These are phyloP conservation scores for Chlamydomonas schloesseri DNA, from an alignment of 139 green algal species.

Conservation along the genomic window DNA sequence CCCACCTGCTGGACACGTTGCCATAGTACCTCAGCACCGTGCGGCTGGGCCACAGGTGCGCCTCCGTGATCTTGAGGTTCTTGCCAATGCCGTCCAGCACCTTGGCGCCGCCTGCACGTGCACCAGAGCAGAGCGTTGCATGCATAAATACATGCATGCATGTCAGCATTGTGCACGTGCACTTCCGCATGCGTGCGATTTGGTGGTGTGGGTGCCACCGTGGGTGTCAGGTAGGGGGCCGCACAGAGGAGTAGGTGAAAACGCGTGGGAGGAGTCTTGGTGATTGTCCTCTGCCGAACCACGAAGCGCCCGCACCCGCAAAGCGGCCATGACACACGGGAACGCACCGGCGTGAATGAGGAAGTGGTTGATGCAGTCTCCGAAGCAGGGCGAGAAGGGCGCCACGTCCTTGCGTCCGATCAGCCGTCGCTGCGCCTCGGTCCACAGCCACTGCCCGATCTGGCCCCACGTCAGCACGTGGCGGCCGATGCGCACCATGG, in stretches of 20 bases:
- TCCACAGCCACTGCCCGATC: neutral
- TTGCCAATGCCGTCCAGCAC: constrained; percentile 72
- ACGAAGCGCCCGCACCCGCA: too few species aligned
- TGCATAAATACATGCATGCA: too few species aligned
- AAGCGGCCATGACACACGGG: too few species aligned
- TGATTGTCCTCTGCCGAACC: too few species aligned
- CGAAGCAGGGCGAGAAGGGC: constrained; percentile 58
- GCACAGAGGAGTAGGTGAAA: too few species aligned
- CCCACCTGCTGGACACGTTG: constrained; percentile 38
- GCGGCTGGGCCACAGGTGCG: constrained; percentile 57
- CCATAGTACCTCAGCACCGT: constrained; percentile 50
- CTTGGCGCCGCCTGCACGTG: constrained; percentile 40
- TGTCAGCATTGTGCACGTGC: too few species aligned
- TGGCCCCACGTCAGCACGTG: constrained; percentile 51
- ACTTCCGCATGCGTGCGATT: too few species aligned
- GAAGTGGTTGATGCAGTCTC: constrained; percentile 60
- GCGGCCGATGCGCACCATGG: constrained; percentile 52
- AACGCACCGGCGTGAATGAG: constrained; percentile 68
- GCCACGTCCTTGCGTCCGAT: neutral
- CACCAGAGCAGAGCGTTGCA: too few species aligned
- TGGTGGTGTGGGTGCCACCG: neutral
- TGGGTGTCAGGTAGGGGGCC: neutral
- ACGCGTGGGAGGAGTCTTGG: too few species aligned
- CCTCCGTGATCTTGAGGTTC: constrained; percentile 58
- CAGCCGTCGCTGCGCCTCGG: neutral